Base-by-base conservation (phyloP, 805 yeast genomes). In the Nematodospora valgi region DNA sequence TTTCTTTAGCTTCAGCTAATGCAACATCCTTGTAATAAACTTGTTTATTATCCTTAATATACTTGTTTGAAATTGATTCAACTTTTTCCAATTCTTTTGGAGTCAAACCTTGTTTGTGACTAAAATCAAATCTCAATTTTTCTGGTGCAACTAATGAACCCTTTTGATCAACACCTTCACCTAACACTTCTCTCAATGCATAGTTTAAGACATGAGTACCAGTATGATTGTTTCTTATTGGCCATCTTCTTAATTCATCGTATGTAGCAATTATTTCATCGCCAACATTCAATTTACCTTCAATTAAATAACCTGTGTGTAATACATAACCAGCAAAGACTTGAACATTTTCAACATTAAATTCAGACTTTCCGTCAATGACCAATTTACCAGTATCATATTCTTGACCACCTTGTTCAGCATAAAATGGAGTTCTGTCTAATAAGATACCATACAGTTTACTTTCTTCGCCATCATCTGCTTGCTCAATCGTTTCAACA, bases 351-450 rank as follows among this genome's bases (percentile, higher is more conserved):
- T 80, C 82, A 40, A 93, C 98, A 40, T 78, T 80, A 64, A 93
- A 91, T 60, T 91, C 96, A 37, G 89, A 72, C 48, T 65, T 65
- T 30, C 94, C 96, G 56, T 89, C 97, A 52, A 87, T 79, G 34
- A 87, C 89, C 46, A 93, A 73, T 61, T 78, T 83, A 64, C 99
- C 99, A 27, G 94, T 84, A 59, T 93, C 99, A 55, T 74, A 83
- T 63, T 88, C 97, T 72, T 93, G 99, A 56, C 99, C 99, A 78
- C 99, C 99, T 65, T 86, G 94, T 69, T 93, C 99, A 33, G 98
- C 98, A 56, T 93, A 93, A 65, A 93, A 87, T 59, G 94, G 93
- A 17, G 98, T 86, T 60, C 78, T 83, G 58, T 93, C 94, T 40
- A 93, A 71, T 32, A 93, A 59, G 35, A 93, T 63, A 59, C 99